Conservation (phyloP, 2,329 filamentous ascomycete species). For the Talaromyces sp. region DNA sequence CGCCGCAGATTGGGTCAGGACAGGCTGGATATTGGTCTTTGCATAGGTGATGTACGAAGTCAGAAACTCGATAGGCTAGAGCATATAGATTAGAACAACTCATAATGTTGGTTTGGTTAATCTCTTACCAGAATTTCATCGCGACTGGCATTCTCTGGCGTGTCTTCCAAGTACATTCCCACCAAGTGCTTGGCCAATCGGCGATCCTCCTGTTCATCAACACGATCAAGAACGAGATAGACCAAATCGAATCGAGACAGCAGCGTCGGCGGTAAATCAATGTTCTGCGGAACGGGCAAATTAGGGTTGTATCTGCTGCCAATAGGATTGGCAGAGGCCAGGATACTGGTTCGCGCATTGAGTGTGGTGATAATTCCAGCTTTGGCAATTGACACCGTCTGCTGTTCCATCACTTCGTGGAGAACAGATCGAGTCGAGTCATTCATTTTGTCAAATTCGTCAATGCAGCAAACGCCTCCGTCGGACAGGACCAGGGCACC, state of each 20-base stretch:
- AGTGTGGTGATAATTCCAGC: conserved; percentile 79
- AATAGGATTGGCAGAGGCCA: conserved; percentile 96
- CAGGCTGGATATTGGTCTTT: conserved; percentile 76
- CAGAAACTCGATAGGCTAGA: conserved; percentile 83
- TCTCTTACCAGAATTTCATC: conserved; percentile 75
- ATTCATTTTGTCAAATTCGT: conserved; percentile 77
- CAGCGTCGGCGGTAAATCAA: conserved; percentile 90
- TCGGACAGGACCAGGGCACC: conserved; percentile 69
- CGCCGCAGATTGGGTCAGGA: conserved; percentile 73
- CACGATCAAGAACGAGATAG: conserved; percentile 89
- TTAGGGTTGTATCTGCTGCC: conserved; percentile 97
- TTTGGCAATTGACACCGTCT: conserved; percentile 73
- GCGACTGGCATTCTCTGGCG: conserved; percentile 71
- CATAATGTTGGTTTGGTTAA: background rate
- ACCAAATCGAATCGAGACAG: conserved; percentile 95
- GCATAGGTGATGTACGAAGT: conserved; percentile 98
- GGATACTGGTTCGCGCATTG: conserved; percentile 90
- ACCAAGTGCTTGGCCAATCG: conserved; percentile 87
- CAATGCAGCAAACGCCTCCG: conserved; percentile 71
- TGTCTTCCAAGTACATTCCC: conserved; percentile 94
- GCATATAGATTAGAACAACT: conserved; percentile 15
- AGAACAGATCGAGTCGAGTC: conserved; percentile 68
- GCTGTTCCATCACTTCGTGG: conserved; percentile 78
- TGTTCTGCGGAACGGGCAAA: conserved; percentile 93
- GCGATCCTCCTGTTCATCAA: conserved; percentile 85